A percentile compares a stretch with the other conserved stretches of the same genome.
These are phyloP conservation scores for Arachis hypogaea DNA, from an alignment of 306 rosid species.

Conservation along the genomic window DNA sequence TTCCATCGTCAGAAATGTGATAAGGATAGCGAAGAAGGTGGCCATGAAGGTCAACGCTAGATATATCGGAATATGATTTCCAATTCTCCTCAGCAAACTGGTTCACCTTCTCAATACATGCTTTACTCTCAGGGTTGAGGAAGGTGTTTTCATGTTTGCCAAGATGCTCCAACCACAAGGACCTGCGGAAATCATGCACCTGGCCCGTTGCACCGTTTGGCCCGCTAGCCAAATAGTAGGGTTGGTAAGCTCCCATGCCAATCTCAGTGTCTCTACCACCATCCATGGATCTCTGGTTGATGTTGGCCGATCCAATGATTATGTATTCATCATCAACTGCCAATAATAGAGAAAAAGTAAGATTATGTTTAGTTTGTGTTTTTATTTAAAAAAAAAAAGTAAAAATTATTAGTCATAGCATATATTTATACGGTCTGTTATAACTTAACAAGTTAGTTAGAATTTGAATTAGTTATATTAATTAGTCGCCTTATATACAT, in stretches of 20 bases:
- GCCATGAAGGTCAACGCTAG: conserved; percentile 61
- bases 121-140: conserved; percentile 55
- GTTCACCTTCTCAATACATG: conserved; percentile 54
- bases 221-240: conserved; percentile 48
- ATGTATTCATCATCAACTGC: conserved; percentile 78
- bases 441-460: no score
- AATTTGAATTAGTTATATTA: no score
- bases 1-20: conserved; percentile 25
- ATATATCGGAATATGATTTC: conserved; percentile 55
- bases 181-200: conserved; percentile 64
- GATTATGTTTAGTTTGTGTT: no score
- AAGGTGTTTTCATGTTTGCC: conserved; percentile 52
- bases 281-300: conserved; percentile 78
- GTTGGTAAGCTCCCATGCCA: conserved; percentile 75
- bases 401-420: no score
- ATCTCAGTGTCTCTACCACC: conserved; percentile 72
- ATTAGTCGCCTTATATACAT: no score
- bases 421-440: no score
- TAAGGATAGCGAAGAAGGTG: conserved; percentile 66
- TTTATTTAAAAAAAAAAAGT: no score
- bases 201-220: conserved; percentile 58
- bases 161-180: conserved; percentile 71
- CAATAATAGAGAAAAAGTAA: background rate
- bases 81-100: conserved; percentile 61
- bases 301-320: conserved; percentile 71